phyloP scores from a whole-genome alignment of 2,329 filamentous ascomycete species.

The Microdochium bolleyi region DNA sequence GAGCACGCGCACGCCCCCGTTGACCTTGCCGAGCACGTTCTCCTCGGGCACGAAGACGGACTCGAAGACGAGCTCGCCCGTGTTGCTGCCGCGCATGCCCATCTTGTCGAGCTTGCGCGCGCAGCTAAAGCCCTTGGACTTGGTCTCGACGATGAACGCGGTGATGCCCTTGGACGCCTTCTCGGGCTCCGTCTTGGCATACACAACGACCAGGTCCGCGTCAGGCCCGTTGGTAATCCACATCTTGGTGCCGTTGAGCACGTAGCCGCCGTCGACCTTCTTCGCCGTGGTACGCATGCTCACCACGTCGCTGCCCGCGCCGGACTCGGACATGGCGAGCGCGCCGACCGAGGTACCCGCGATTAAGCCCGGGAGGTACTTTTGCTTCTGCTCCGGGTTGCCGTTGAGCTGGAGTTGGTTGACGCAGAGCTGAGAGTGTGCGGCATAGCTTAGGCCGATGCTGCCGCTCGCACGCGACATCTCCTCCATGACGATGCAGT shows the following conservation, averaged over 20 bases:
- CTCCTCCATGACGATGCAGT: conserved; percentile 94
- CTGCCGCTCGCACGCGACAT: conserved; percentile 77
- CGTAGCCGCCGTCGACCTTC: conserved; percentile 73
- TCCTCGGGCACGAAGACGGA: conserved; percentile 79
- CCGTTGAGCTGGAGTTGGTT: conserved; percentile 95
- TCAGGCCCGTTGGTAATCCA: conserved; percentile 99
- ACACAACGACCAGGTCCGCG: conserved; percentile 89
- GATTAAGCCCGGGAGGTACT: conserved; percentile 74
- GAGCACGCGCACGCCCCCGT: conserved; percentile 79
- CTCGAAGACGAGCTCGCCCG: conserved; percentile 87
- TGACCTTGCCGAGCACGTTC: conserved; percentile 71
- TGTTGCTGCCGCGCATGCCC: conserved; percentile 96
- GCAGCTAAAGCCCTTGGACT: conserved; percentile 69
- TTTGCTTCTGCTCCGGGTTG: conserved; percentile 66
- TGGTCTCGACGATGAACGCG: conserved; percentile 79
- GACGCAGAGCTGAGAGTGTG: conserved; percentile 91
- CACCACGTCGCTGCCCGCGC: conserved; percentile 86
- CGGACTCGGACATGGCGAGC: conserved; percentile 90
- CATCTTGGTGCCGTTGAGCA: conserved; percentile 92
- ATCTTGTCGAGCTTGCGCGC: conserved; percentile 93
- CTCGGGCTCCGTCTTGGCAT: conserved; percentile 83
- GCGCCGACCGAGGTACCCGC: conserved; percentile 76
- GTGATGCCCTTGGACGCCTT: conserved; percentile 86
- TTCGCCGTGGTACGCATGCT: conserved; percentile 86
- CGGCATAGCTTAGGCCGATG: conserved; percentile 87